Evolutionary conservation across 2,329 filamentous ascomycete species (phyloP), one percentile per base, ranked within the genome.

Genomic region (Fusarium aywerte): DNA sequence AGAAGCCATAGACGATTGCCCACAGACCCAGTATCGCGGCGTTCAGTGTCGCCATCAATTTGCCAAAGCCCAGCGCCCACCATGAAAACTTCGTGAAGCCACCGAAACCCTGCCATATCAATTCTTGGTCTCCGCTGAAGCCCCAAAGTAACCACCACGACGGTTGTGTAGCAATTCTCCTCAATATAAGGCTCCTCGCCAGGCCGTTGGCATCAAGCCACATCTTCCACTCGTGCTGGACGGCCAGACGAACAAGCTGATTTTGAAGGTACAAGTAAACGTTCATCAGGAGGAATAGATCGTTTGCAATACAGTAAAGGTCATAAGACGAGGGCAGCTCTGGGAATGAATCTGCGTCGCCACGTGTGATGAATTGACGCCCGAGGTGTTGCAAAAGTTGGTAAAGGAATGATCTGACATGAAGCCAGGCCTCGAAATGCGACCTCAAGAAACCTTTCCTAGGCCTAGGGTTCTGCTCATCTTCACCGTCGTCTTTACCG

Each of bases 181-280:
- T 51, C 18, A 77, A 48, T 62, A 78, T 65, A 31, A 77, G 71
- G n/a, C 44, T 55, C 54, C 72, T 66, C n/a, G 77, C 76, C 33
- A 71, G 31, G 16, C 68, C 67, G 45, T 80, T 79, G 7, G 71
- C 76, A 33, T 60, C 47, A 12, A 72, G 21, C 78, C 77, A 80
- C 12, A 76, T 64, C 4, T 65, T 8, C 48, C 70, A 65, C 53
- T 79, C 75, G 8, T 44, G 36, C 1, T 48, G 51, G 12, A 58
- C 42, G 7, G 70, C 67, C 9, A 71, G n/a, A 42, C 65, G 74
- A 4, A 44, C 44, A 16, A 68, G 60, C n/a, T 70, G 10, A 18
- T 56, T 25, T 13, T 20, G 5, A 11, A 27, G 12, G 16, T 49
- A 18, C 21, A 25, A 15, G 21, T n/a, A 49, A 8, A 49, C 21